Base-by-base conservation (phyloP, 2,329 filamentous ascomycete species). In the Curvularia eragrostidis region DNA sequence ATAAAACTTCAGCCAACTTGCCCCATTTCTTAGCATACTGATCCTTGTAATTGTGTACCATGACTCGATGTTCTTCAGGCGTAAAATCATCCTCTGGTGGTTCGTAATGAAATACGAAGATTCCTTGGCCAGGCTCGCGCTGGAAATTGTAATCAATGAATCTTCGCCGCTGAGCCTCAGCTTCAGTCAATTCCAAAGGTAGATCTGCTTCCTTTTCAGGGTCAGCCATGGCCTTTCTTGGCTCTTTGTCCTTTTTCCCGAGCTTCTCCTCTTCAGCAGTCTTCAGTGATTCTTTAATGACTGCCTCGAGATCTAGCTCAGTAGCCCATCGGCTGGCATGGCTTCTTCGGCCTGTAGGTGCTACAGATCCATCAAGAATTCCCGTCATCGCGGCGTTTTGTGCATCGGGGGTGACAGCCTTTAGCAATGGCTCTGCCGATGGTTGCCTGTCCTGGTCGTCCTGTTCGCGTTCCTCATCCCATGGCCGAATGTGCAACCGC, bases 21-120 rank as follows among this genome's bases (percentile, higher is more conserved):
- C 90, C 89, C 90, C 90, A 95, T 70, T 93, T 90, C 81, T 95
- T 95, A 0, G 90, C 89, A 56, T 85, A 85, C 42, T 76, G 72
- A 60, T 91, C 89, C 49, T 91, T 82, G 69, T 92, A 94, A 10
- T 86, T 84, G 65, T 89, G 87, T 65, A 93, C 89, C 71, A 95
- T 93, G 26, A 85, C 81, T 43, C 85, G 83, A 36, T 85, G 82
- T 74, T 95, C 91, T 61, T 89, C 85, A 18, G 85, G 81, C 0
- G 86, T 90, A 75, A 93, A 94, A 69, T 92, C 91, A 71, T 91
- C 87, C 52, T 87, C 81, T 4, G 89, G 88, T 12, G 90, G 88
- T 46, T 91, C 82, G 48, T 91, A 89, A 56, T 91, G 85, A 81
- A 90, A 93, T 13, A 86, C 82, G 3, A 86, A 82, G 8, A 93